A percentile compares a stretch with the other conserved stretches of the same genome.
These are phyloP conservation scores for Prunus mongolica DNA, from an alignment of 306 rosid genomes.

Conservation along the genomic window DNA sequence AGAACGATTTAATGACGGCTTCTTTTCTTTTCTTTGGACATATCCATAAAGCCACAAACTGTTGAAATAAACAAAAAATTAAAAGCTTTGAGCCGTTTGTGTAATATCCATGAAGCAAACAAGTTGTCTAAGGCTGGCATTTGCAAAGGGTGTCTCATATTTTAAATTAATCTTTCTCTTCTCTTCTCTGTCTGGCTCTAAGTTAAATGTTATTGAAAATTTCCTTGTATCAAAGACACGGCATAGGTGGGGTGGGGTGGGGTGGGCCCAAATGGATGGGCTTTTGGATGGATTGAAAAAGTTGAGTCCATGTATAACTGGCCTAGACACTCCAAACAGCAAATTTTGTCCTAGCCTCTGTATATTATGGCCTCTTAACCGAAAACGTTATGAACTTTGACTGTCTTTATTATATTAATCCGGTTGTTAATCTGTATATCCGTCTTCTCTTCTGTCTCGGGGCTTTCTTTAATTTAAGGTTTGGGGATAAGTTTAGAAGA, in stretches of 20 bases:
- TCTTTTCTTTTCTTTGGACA: conserved; percentile 1
- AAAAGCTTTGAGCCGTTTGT: conserved; percentile 12
- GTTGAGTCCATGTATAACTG: conserved; percentile 20
- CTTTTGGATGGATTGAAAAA: conserved; percentile 21
- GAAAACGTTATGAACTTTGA: conserved; percentile 5
- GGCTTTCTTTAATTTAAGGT: no score
- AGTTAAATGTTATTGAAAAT: neutral
- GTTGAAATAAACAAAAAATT: neutral
- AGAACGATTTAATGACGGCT: neutral
- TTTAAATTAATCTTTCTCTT: neutral
- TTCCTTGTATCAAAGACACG: conserved; percentile 22
- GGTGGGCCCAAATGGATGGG: conserved; percentile 36
- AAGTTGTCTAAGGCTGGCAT: conserved; percentile 31
- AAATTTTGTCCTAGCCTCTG: conserved; percentile 19
- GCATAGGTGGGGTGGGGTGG: conserved; percentile 24
- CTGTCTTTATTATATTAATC: neutral
- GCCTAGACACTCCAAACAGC: conserved; percentile 8
- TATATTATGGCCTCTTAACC: neutral
- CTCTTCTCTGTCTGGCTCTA: neutral
- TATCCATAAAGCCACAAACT: conserved; percentile 7
- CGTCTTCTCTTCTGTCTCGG: no score
- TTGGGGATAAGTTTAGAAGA: neutral
- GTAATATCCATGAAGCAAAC: conserved; percentile 9
- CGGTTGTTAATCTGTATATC: neutral
- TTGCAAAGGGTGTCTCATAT: neutral